Percentiles rank a stretch among this genome's conserved stretches.
Conservation (phyloP, 306 rosid species). For the Inga oerstediana region DNA sequence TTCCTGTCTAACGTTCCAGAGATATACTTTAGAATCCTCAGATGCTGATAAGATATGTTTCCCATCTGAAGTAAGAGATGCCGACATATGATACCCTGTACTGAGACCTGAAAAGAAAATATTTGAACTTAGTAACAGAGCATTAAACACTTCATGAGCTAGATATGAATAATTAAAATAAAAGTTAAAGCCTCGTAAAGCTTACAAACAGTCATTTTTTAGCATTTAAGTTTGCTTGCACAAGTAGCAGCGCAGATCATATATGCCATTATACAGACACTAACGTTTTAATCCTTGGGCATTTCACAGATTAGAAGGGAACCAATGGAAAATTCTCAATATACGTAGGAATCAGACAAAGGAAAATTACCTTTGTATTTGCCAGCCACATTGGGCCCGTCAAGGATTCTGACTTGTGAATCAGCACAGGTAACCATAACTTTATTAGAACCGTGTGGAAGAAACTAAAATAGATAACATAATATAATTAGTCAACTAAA, state of each 20-base stretch:
- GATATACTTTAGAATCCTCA: conserved; percentile 84
- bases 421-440: conserved; percentile 86
- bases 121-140: conserved; percentile 35
- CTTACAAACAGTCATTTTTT: conserved; percentile 9
- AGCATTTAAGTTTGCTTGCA: conserved; percentile 22
- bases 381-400: conserved; percentile 69
- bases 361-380: conserved; percentile 72
- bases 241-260: conserved; percentile 1
- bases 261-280: background rate
- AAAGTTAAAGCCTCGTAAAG: conserved; percentile 14
- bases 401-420: conserved; percentile 87
- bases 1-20: conserved; percentile 68
- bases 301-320: background rate
- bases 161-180: conserved; percentile 4
- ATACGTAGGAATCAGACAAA: conserved; percentile 21
- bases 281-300: background rate
- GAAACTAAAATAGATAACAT: conserved; percentile 59
- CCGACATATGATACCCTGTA: conserved; percentile 66
- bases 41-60: conserved; percentile 85
- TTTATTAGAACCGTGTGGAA: conserved; percentile 69
- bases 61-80: conserved; percentile 86
- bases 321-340: conserved; percentile 2
- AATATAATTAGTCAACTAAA: conserved; percentile 12
- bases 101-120: conserved; percentile 55
- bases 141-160: background rate